Base-by-base conservation (phyloP, 768 basidiomycete species). In the Boletus vermiculosoides region DNA sequence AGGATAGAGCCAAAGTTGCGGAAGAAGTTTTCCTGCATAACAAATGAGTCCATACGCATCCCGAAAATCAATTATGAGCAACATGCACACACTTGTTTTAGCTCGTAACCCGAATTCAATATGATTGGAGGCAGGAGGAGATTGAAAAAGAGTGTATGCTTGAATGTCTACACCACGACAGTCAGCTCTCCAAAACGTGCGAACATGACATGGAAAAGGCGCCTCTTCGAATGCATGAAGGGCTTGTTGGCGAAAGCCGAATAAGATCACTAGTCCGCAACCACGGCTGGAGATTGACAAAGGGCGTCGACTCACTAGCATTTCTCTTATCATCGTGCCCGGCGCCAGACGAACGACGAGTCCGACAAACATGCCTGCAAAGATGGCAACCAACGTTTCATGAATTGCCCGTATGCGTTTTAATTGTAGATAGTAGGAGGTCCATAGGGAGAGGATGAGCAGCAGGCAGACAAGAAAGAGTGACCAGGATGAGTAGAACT, bases 111-210 rank as follows among this genome's bases (percentile, higher is more conserved):
- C 2, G 94, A 97, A 73, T 95, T 97, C 40, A 99, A 77, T 68
- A 99, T 99, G 71, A 99, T 99, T 1, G 97, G 97, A 6, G 96
- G 97, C 5, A 98, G 83, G n/a, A 99, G 79, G 22, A 98, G 80
- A 73, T 99, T 98, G 80, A 98, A 97, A 79, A 99, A 96, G 49
- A 98, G 79, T 3, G 96, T 98, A 68, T 96, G 93, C 71, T 91
- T 92, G 81, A 96, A 96, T 10, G 92, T 94, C 94, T 96, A 66
- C 3, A 52, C 37, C 37, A 18, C 45, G 58, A 59, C 11, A 60
- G 55, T 60, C n/a, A 69, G 64, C 44, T 9, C 41, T 25, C 33
- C 9, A 39, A 30, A 30, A 33, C 11, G 22, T 30, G 28, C 36
- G 23, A 6, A 18, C 30, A 16, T 36, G 61, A 18, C 6, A 45